Conservation (phyloP, 768 basidiomycete species). For the Floccularia luteovirens region DNA sequence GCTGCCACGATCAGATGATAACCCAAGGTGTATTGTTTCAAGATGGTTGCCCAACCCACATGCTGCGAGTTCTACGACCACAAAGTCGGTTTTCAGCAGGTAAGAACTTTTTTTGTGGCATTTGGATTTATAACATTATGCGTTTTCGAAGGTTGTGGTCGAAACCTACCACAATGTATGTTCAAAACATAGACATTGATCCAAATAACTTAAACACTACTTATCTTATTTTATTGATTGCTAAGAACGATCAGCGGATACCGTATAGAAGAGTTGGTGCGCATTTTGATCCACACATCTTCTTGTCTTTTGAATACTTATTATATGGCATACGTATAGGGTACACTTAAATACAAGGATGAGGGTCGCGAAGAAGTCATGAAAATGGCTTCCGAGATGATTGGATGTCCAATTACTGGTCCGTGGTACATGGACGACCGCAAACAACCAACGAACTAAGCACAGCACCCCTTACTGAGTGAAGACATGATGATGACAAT, state of each 20-base stretch:
- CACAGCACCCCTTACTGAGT: no score
- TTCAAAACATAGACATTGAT: no score
- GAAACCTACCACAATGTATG: background rate
- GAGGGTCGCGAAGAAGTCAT: background rate
- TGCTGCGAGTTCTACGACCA: constrained; percentile 14
- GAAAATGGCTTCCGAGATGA: background rate
- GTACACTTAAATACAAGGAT: no score
- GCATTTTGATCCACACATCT: no score
- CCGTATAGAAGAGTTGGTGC: constrained; percentile 33
- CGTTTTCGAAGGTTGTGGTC: constrained; percentile 24
- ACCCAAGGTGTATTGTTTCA: constrained; percentile 13
- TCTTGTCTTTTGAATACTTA: no score
- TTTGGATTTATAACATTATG: constrained; percentile 28
- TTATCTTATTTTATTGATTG: constrained; percentile 7
- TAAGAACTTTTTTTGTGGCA: constrained; percentile 16
- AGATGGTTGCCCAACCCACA: constrained; percentile 13
- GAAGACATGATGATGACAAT: no score
- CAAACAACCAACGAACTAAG: no score
- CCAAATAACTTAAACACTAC: no score
- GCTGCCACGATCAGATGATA: constrained; percentile 23
- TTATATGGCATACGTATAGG: no score
- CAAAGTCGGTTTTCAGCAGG: constrained; percentile 27
- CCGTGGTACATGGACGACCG: background rate
- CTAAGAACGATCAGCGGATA: constrained; percentile 30
- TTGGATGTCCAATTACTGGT: background rate